Percentiles rank a stretch among this genome's conserved stretches.
These are phyloP conservation scores for Pilatotrama ljubarskyi DNA, from an alignment of 768 basidiomycete species.

Conservation along the genomic window DNA sequence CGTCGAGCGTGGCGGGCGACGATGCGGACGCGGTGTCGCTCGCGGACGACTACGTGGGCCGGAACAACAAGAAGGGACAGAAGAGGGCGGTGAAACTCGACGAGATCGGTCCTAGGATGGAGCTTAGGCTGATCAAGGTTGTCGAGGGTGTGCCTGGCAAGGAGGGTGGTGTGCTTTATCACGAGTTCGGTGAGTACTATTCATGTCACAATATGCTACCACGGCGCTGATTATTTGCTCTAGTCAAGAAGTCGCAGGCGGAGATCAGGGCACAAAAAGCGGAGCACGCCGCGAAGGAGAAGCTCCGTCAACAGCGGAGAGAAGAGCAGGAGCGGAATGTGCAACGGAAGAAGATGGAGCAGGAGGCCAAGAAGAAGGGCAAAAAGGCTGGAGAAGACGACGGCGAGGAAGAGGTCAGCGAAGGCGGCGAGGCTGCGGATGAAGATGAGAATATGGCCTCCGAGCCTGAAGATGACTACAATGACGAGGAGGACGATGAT, in stretches of 20 bases:
- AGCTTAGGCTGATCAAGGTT: conserved; percentile 90
- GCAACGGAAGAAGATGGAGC: conserved; percentile 65
- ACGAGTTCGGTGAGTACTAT: conserved; percentile 80
- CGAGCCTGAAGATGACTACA: conserved; percentile 44
- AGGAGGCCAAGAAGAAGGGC: conserved; percentile 28
- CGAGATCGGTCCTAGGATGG: conserved; percentile 95
- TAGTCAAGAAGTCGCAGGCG: conserved; percentile 89
- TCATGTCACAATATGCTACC: not conserved
- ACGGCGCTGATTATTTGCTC: not conserved
- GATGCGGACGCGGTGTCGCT: conserved; percentile 81
- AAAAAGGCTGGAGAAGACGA: conserved; percentile 34
- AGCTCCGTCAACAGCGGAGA: conserved; percentile 70
- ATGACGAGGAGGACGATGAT: conserved; percentile 37
- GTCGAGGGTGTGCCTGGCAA: conserved; percentile 92
- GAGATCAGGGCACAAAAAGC: conserved; percentile 66
- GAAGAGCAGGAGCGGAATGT: conserved; percentile 94
- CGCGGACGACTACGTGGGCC: conserved; percentile 91
- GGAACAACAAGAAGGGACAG: conserved; percentile 91
- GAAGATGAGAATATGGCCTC: conserved; percentile 57
- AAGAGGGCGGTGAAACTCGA: conserved; percentile 89
- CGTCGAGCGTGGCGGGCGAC: conserved; percentile 81
- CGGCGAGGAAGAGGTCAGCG: conserved; percentile 41
- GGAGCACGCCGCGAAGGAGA: conserved; percentile 76
- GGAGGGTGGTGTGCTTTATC: conserved; percentile 91
- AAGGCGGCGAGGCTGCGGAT: conserved; percentile 38